Base-by-base conservation (phyloP, 495 filamentous ascomycete species). In the Hypoxylon intermedium region DNA sequence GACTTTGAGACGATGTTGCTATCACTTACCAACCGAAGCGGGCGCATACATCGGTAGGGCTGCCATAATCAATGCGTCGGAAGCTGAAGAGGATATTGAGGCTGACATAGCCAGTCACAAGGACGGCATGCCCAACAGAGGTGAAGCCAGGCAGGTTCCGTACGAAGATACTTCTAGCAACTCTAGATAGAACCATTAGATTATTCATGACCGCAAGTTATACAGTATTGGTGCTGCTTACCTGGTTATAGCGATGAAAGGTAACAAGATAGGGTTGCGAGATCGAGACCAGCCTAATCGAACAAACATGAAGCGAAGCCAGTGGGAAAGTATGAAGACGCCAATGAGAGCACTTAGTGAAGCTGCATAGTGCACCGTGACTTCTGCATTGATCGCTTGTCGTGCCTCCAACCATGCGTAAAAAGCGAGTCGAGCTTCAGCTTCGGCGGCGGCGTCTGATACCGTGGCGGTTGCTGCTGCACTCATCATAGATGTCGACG, bases 31-130 rank as follows among this genome's bases (percentile, higher is more conserved):
- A 83, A 51, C 79, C 82, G 58, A 80, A 75, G 20, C 82, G 69
- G 26, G 74, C 64, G 21, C 72, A 68, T 21, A 76, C 51, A 26
- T 73, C 66, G 9, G 67, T 58, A 33, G 66, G 9, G 4, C 56
- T 54, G 19, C 56, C 73, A 37, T 65, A 68, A 42, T 79, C 68
- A 4, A 83, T 57, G 41, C 77, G 71, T 5, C 74, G 80, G 49
- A 86, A 79, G 6, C 68, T 73, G 41, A 86, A 67, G 5, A 75
- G 62, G 19, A 76, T 60, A 58, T 86, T 85, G 58, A 83, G 75
- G 12, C 70, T 77, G 44, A 82, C 76, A 58, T 81, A 85, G 9
- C 67, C 63, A 4, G 67, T 43, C 5, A 84, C 74, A 5, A 84
- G 48, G 15, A 81, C 34, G 15, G 76, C 76, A 71, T 58, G 78